Conservation (phyloP, 345 rosid genomes). For the Nasturtium officinale region DNA sequence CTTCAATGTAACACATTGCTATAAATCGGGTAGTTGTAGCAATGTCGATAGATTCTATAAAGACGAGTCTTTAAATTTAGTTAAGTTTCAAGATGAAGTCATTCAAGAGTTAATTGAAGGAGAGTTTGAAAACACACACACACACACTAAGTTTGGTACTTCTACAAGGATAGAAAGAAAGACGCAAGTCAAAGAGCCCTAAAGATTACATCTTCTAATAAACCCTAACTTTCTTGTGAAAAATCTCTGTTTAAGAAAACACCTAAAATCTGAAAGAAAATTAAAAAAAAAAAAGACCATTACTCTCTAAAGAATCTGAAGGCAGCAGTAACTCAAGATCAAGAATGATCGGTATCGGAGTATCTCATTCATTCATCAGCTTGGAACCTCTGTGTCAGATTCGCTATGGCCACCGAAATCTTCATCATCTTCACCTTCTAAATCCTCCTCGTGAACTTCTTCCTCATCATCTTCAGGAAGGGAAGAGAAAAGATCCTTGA, state of each 20-base stretch:
- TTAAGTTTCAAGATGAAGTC: slow-evolving; percentile 9
- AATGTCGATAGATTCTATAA: neutral
- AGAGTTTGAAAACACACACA: slow-evolving; percentile 21
- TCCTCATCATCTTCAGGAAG: slow-evolving; percentile 38
- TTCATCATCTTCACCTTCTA: slow-evolving; percentile 46
- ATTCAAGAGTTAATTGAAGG: slow-evolving; percentile 1
- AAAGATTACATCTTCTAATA: slow-evolving; percentile 29
- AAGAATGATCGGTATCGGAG: neutral
- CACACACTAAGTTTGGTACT: slow-evolving; percentile 1
- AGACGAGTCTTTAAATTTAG: neutral
- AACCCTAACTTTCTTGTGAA: slow-evolving; percentile 32
- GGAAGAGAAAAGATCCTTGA: slow-evolving; percentile 42
- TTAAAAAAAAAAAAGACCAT: neutral
- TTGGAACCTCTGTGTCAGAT: slow-evolving; percentile 58
- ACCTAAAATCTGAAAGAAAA: slow-evolving; percentile 11
- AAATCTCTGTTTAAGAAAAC: slow-evolving; percentile 29
- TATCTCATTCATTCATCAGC: slow-evolving; percentile 39
- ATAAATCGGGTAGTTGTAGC: neutral
- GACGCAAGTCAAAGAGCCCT: slow-evolving; percentile 24
- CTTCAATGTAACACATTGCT: neutral
- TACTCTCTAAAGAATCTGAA: slow-evolving; percentile 30
- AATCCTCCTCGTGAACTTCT: slow-evolving; percentile 26
- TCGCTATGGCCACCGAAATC: slow-evolving; percentile 59
- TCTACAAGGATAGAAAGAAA: slow-evolving; percentile 23
- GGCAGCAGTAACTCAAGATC: slow-evolving; percentile 24